These are phyloP conservation scores for Anacardium occidentale DNA, from an alignment of 345 rosid genomes.

Conservation along the genomic window DNA sequence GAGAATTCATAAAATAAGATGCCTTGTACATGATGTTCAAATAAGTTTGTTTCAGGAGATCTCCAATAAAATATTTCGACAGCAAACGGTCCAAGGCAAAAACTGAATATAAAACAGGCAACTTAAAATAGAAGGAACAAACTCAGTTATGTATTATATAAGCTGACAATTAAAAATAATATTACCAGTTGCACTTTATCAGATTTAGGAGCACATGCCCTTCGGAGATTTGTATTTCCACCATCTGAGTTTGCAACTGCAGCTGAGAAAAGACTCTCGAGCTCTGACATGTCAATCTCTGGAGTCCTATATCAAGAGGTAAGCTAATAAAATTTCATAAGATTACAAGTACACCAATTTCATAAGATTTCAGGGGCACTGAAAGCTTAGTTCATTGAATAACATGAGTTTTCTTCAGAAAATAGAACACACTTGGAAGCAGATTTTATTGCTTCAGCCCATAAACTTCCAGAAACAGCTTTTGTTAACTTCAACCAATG, in stretches of 20 bases:
- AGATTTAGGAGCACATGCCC: slow-evolving; percentile 58
- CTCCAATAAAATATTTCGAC: background rate
- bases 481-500: slow-evolving; percentile 95
- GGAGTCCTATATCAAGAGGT: slow-evolving; percentile 59
- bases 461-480: slow-evolving; percentile 92
- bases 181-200: slow-evolving; percentile 94
- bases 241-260: slow-evolving; percentile 56
- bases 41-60: background rate
- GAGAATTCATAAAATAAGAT: background rate
- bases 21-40: background rate
- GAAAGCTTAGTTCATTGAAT: slow-evolving; percentile 18
- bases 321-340: slow-evolving; percentile 14
- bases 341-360: slow-evolving; percentile 3
- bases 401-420: slow-evolving; percentile 5
- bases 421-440: slow-evolving; percentile 64
- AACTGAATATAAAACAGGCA: background rate
- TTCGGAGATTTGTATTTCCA: slow-evolving; percentile 38
- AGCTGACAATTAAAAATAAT: slow-evolving; percentile 1
- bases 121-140: slow-evolving; percentile 4
- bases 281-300: slow-evolving; percentile 93
- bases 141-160: background rate
- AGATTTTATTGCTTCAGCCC: slow-evolving; percentile 94
- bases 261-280: slow-evolving; percentile 86
- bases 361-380: slow-evolving; percentile 4
- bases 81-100: background rate